Evolutionary conservation across 306 rosid genomes (phyloP), one percentile per base, ranked within the genome.

Genomic region (Urtica urens): DNA sequence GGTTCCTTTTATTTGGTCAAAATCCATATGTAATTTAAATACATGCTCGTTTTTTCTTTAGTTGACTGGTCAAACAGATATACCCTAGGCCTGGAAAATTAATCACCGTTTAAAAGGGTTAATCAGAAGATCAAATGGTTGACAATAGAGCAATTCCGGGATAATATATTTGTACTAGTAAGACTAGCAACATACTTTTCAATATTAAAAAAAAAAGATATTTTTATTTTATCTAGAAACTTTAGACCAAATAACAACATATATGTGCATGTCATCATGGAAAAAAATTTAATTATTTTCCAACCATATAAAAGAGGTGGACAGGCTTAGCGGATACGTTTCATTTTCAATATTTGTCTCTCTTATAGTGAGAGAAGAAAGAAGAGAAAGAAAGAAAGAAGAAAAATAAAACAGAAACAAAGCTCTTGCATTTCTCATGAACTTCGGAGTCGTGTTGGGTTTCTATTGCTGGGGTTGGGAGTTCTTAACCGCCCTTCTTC

Each of bases 381-480:
- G 27, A 44, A 28, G 49, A 49, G 44, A 23, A 20, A 48, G 44
- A 51, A 52, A 28, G 29, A 37, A 44, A 28, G 49, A 49, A 26
- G 26, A 58, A 49, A 57, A 10, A 4, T 28, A 4, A 28, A n/a
- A n/a, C 29, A 35, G 33, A 43, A 19, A 28, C 19, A 49, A 30
- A 45, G 29, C 44, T 61, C 78, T 83, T 69, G 79, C 86, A 65
- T 33, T 75, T 78, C 94, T 83, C 94, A 87, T 87, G 96, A 87
- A 80, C 86, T 76, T 86, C 76, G 94, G 88, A 76, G 88, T 87
- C 85, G 96, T 88, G 83, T 64, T 80, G 93, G 95, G 96, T 66
- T 88, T 88, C 88, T 81, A 83, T 81, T 88, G 93, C 49, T 88
- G 96, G 96, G 93, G 70, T 69, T 88, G 95, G 96, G 93, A 80